These are phyloP conservation scores for Bretziella fagacearum DNA, from an alignment of 2,329 filamentous ascomycete genomes.

Conservation along the genomic window DNA sequence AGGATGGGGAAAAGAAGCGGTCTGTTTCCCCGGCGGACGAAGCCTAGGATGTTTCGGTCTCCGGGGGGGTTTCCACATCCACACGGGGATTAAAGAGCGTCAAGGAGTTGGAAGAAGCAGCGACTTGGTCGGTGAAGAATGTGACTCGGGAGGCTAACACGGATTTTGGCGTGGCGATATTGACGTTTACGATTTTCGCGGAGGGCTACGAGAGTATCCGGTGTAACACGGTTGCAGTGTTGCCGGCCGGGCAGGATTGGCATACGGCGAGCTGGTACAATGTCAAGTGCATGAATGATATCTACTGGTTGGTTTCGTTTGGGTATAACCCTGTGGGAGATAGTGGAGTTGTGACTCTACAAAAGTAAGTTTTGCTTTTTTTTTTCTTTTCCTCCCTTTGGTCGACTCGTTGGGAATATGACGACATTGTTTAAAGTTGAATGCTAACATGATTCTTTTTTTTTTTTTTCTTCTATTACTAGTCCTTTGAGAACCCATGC, in stretches of 20 bases:
- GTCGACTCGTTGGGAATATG: not conserved
- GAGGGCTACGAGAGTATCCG: constrained; percentile 9
- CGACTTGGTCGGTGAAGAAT: constrained; percentile 14
- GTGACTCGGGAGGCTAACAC: constrained; percentile 10
- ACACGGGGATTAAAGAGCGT: not conserved
- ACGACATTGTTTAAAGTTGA: not conserved
- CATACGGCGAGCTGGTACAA: constrained; percentile 18
- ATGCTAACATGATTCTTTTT: no score
- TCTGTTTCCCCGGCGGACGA: no score
- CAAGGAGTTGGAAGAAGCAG: constrained; percentile 7
- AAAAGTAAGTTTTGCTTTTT: constrained; percentile 19
- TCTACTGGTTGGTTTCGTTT: constrained; percentile 21
- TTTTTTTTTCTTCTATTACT: not conserved
- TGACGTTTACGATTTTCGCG: constrained; percentile 7
- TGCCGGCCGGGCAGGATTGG: constrained; percentile 13
- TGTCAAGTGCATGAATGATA: constrained; percentile 16
- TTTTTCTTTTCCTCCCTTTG: no score
- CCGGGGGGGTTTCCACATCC: no score
- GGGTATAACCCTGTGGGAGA: constrained; percentile 20
- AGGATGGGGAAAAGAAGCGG: no score
- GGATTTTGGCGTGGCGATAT: constrained; percentile 9
- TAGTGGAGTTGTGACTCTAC: constrained; percentile 20
- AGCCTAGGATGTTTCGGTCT: no score
- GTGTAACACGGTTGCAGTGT: constrained; percentile 15
- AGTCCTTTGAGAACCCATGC: constrained; percentile 10